Conservation (phyloP, 208 protist genomes). For the Crithidia brevicula region DNA sequence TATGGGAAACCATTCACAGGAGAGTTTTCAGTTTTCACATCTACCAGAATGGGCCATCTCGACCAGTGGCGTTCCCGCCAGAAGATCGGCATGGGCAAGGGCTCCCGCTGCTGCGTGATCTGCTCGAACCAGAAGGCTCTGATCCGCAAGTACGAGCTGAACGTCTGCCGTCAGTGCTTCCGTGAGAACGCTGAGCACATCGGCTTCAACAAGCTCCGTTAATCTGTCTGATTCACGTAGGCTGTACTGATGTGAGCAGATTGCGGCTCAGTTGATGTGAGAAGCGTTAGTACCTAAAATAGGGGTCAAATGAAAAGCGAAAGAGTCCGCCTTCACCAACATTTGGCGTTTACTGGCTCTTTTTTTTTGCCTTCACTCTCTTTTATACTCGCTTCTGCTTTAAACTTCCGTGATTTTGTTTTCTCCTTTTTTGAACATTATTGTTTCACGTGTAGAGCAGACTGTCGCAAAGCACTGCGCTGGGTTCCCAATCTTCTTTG, state of each 20-base stretch:
- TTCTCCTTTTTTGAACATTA: slow-evolving; percentile 12
- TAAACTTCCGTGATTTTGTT: slow-evolving; percentile 10
- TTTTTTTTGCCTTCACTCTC: neutral
- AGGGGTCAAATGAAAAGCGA: too few species aligned
- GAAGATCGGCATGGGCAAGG: slow-evolving; percentile 94
- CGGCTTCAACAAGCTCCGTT: slow-evolving; percentile 92
- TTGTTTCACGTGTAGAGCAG: too few species aligned
- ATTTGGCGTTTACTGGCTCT: neutral
- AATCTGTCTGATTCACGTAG: slow-evolving; percentile 24
- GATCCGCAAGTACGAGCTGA: slow-evolving; percentile 95
- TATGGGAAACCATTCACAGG: neutral
- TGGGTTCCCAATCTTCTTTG: slow-evolving; percentile 12
- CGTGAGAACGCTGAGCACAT: slow-evolving; percentile 92
- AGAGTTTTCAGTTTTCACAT: slow-evolving; percentile 17
- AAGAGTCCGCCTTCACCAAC: too few species aligned
- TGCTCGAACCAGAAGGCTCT: slow-evolving; percentile 94
- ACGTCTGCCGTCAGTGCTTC: slow-evolving; percentile 96
- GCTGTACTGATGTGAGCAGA: neutral
- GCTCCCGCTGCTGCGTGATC: slow-evolving; percentile 88
- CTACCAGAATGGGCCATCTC: slow-evolving; percentile 83
- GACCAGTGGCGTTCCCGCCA: slow-evolving; percentile 93
- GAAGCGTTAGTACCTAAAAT: neutral
- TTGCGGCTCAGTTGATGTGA: slow-evolving; percentile 1
- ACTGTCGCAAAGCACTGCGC: neutral
- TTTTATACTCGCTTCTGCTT: neutral